Evolutionary conservation across 2,329 filamentous ascomycete species (phyloP), one percentile per base, ranked within the genome.

Genomic region (Celoporthe dispersa): DNA sequence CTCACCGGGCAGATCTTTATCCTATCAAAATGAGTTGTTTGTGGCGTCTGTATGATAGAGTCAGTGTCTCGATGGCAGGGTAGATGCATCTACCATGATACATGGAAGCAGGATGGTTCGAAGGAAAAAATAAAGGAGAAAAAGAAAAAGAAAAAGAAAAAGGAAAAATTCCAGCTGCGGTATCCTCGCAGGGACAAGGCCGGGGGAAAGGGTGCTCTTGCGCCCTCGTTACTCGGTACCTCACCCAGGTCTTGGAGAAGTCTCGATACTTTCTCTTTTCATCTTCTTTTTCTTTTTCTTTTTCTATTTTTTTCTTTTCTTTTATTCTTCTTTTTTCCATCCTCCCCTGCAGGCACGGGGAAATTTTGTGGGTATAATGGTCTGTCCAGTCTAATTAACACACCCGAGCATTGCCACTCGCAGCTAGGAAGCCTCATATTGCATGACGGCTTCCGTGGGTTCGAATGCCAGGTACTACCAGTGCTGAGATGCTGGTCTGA

Each of bases 41-140:
- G 82, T 83, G 82, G 82, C 81, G 80, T 81, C 79, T 84, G 78
- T 81, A 79, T 84, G 78, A 77, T 81, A 81, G 80, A 79, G 80
- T 77, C 75, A 79, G 80, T 78, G 76, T 75, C 80, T 80, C 81
- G 78, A 80, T 77, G 78, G 79, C 77, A 84, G 84, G 84, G 77
- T 85, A 79, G 77, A 76, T 84, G 84, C 84, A 86, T 82, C 41
- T 44, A 48, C 75, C 75, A 75, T 80, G 76, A 80, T 81, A 81
- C 82, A 81, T 81, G 77, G 78, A 78, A 79, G 77, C 78, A 77
- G 77, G 68, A 70, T 67, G 65, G 68, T 70, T 70, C 70, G 70
- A 44, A 44, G 16, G 22, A 44, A 8, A 8, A 16, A 44, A 44
- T 1, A 22, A 22, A 39, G 12, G 6, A 19, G 22, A 11, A 7